These are phyloP conservation scores for Arthrobotrys sinensis DNA, from an alignment of 2,329 filamentous ascomycete genomes.

Conservation along the genomic window DNA sequence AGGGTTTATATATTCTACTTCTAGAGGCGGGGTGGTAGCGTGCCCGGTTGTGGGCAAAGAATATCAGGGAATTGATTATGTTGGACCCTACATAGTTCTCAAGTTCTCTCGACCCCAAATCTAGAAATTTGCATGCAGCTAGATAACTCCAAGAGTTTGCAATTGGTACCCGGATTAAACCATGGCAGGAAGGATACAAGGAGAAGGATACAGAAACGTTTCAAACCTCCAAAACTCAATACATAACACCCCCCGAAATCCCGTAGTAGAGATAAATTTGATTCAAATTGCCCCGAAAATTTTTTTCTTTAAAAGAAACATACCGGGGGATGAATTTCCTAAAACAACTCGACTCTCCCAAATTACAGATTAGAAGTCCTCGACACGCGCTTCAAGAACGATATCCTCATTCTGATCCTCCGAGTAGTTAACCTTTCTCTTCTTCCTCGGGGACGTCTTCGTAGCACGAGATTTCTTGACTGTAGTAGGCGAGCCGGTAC, in stretches of 20 bases:
- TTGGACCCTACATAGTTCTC: not conserved
- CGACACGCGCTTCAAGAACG: not conserved
- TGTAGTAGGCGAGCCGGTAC: slow-evolving; percentile 8
- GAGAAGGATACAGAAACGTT: too few relatives aligned
- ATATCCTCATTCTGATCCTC: slow-evolving; percentile 10
- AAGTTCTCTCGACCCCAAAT: not conserved
- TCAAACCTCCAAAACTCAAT: too few relatives aligned
- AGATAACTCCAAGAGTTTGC: too few relatives aligned
- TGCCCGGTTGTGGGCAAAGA: not conserved
- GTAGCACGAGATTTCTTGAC: slow-evolving; percentile 36
- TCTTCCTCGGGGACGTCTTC: slow-evolving; percentile 35
- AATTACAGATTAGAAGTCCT: not conserved
- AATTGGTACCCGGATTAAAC: too few relatives aligned
- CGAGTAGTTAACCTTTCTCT: slow-evolving; percentile 4
- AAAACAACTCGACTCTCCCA: slow-evolving; percentile 14
- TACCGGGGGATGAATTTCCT: not conserved
- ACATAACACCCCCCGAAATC: too few relatives aligned
- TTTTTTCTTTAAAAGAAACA: not conserved
- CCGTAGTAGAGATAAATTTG: not conserved
- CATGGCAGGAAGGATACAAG: too few relatives aligned
- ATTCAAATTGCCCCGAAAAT: not conserved
- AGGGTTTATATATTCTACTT: slow-evolving; percentile 42
- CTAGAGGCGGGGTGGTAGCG: not conserved
- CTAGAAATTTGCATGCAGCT: too few relatives aligned
- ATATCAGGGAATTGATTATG: not conserved